A percentile compares a stretch with the other conserved stretches of the same genome.
Evolutionary conservation across 805 yeast species (phyloP).

Genomic region (Wickerhamiella spandovensis): DNA sequence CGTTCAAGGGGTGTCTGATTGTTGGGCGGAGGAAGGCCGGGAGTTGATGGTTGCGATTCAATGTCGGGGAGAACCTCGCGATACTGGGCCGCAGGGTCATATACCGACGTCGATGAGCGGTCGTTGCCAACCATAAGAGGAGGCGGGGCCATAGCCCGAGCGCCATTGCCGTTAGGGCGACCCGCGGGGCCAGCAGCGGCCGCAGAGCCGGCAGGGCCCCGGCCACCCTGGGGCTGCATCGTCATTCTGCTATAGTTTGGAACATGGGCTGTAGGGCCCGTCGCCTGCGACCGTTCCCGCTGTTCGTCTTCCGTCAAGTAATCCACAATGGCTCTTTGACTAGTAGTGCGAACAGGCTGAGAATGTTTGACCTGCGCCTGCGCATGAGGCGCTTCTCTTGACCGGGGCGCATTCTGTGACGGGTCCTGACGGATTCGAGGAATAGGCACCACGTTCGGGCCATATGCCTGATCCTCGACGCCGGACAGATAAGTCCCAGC

Average conservation of each 20-base stretch:
- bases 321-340: conserved; percentile 1
- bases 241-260: conserved; percentile 14
- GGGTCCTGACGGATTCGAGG: conserved; percentile 16
- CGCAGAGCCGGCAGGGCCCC: not conserved
- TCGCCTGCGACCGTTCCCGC: conserved; percentile 4
- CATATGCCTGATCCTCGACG: conserved; percentile 14
- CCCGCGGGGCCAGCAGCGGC: too few relatives aligned
- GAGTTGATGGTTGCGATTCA: not conserved
- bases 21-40: not conserved
- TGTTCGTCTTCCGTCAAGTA: not conserved
- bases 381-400: not conserved
- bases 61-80: conserved; percentile 5
- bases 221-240: not conserved
- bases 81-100: conserved; percentile 6
- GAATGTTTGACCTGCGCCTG: not conserved
- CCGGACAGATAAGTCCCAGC: conserved; percentile 23
- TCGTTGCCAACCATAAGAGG: not conserved
- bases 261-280: conserved; percentile 7
- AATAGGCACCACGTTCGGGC: conserved; percentile 22
- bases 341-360: not conserved
- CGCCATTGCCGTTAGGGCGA: not conserved
- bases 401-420: not conserved
- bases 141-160: not conserved
- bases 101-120: not conserved
- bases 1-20: conserved; percentile 5